phyloP scores from a whole-genome alignment of 2,329 filamentous ascomycete species.

The Colletotrichum karsti region DNA sequence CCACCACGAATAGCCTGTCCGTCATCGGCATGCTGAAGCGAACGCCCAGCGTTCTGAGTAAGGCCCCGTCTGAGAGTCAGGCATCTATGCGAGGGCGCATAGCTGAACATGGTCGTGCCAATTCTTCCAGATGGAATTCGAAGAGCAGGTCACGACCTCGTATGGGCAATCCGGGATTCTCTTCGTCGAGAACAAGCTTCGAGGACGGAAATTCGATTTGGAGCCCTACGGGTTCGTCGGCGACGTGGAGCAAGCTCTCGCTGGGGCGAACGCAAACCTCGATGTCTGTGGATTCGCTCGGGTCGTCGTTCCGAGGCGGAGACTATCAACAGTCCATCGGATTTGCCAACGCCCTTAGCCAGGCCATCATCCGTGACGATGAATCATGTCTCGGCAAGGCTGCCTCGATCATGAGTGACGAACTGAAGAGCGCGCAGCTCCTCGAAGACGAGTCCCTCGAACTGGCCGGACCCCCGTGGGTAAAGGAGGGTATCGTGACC shows the following conservation, averaged over 20 bases:
- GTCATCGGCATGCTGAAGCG: slow-evolving; percentile 83
- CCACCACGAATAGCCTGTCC: slow-evolving; percentile 70
- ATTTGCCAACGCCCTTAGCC: slow-evolving; percentile 94
- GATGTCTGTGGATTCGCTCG: slow-evolving; percentile 91
- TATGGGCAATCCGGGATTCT: slow-evolving; percentile 79
- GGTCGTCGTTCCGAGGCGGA: slow-evolving; percentile 75
- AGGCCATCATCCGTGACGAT: slow-evolving; percentile 95
- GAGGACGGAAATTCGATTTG: slow-evolving; percentile 91
- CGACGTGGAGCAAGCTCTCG: slow-evolving; percentile 94
- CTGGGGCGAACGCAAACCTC: slow-evolving; percentile 90
- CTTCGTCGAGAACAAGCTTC: slow-evolving; percentile 91
- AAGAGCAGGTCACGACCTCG: slow-evolving; percentile 86
- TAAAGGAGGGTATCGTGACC: slow-evolving; percentile 94
- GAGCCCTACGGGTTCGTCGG: slow-evolving; percentile 87
- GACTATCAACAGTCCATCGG: slow-evolving; percentile 97
- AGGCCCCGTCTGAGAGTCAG: slow-evolving; percentile 85
- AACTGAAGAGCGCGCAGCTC: slow-evolving; percentile 68
- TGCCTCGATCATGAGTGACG: slow-evolving; percentile 66
- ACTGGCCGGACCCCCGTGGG: slow-evolving; percentile 94
- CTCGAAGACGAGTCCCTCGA: slow-evolving; percentile 94
- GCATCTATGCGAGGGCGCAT: slow-evolving; percentile 76
- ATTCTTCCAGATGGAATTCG: slow-evolving; percentile 78
- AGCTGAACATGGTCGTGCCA: slow-evolving; percentile 62
- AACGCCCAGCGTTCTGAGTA: slow-evolving; percentile 90
- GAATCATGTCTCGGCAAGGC: slow-evolving; percentile 59